Evolutionary conservation across 148 eudicot species (phyloP).

Genomic region (Rhododendron griersonianum): DNA sequence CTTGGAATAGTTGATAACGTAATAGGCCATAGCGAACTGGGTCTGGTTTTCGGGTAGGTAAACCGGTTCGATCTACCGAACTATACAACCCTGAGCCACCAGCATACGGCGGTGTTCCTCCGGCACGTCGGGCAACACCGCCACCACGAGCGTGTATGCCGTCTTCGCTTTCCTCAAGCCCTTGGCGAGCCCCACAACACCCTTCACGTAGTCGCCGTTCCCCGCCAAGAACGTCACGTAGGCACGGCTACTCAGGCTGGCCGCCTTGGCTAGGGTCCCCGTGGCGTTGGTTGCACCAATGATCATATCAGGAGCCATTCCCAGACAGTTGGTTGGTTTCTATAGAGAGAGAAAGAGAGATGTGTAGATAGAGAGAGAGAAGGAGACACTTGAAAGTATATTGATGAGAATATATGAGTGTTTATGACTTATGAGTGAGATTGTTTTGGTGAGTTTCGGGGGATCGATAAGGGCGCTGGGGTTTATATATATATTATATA

Average conservation of each 20-base stretch:
- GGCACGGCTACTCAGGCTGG: conserved; percentile 34
- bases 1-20: conserved; percentile 84
- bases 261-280: conserved; percentile 25
- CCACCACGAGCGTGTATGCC: conserved; percentile 75
- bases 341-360: background rate
- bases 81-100: conserved; percentile 67
- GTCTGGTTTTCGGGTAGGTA: conserved; percentile 69
- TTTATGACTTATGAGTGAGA: too few relatives aligned
- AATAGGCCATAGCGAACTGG: conserved; percentile 79
- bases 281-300: background rate
- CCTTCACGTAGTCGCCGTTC: conserved; percentile 72
- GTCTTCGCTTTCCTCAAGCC: conserved; percentile 60
- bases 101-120: conserved; percentile 63
- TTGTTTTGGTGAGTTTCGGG: background rate
- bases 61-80: conserved; percentile 64
- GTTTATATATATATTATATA: too few relatives aligned
- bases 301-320: conserved; percentile 15
- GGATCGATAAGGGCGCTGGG: background rate
- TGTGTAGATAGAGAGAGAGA: background rate
- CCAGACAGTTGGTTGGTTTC: background rate
- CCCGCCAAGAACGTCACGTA: conserved; percentile 85
- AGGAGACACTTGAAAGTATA: background rate
- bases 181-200: conserved; percentile 79
- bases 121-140: conserved; percentile 76
- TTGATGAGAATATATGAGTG: background rate